Base-by-base conservation (phyloP, 106 monocot species). In the Gastrodia elata region DNA sequence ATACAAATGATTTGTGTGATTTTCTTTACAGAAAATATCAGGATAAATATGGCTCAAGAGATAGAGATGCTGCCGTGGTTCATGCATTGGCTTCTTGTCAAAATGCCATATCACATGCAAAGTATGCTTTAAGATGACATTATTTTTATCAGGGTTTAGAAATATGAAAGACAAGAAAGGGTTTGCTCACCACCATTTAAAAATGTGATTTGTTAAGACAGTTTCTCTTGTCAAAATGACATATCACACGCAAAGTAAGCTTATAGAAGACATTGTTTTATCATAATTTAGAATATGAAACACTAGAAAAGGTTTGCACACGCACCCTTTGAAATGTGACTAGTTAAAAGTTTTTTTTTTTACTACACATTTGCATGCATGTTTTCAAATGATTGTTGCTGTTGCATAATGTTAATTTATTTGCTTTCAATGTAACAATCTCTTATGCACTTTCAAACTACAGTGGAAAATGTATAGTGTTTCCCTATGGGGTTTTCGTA, bases 191-290 rank as follows among this genome's bases (percentile, higher is more conserved):
- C 30, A 27, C 2, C 57, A 22, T 25, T 44, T 11, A 11, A 26
- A 58, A 8, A 25, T 58, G 5, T 58, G 5, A 25, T 10, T 58
- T 6, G 10, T 26, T 28, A 25, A 61, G 14, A 30, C 27, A 61
- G 27, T 58, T 58, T 32, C 61, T 61, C 61, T 8, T 4, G 32
- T 65, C 76, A 55, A 6, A 77, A 91, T 87, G 91, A 87, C 38
- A 52, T 91, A 32, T 24, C 57, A 38, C 80, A 91, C 77, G 83
- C 91, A 39, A 91, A 91, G 87, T 87, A 81, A 87, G 79, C 18
- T 27, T 38, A 8, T 15, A 20, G 1, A 30, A 3, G 32, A 22
- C 27, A 11, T 28, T 8, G 22, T 61, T 1, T 59, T 61, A 10
- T 59, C 1, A 59, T 61, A 24, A 13, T 28, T 32, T 32, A 61